A percentile compares a stretch with the other conserved stretches of the same genome.
These are phyloP conservation scores for Mucor velutinosus DNA, from an alignment of 371 early-diverging fungal species.

Conservation along the genomic window DNA sequence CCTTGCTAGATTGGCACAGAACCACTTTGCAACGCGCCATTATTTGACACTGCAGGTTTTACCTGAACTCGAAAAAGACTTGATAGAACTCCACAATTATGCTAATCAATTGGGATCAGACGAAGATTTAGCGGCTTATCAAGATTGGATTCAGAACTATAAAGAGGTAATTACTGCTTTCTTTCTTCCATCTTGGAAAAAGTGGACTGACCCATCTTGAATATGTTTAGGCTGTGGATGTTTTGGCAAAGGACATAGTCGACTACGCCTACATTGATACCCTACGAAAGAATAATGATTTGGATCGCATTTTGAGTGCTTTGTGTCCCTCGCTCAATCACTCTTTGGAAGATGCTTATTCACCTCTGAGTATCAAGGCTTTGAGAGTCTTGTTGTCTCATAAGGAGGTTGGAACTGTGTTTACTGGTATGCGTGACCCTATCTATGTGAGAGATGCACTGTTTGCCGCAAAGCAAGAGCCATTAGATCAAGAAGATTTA, in stretches of 20 bases:
- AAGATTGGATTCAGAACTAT: constrained; percentile 44
- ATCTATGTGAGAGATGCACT: constrained; percentile 66
- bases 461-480: constrained; percentile 28
- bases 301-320: constrained; percentile 63
- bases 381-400: constrained; percentile 54
- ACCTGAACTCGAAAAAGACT: constrained; percentile 63
- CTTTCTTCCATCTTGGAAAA: neutral
- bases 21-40: constrained; percentile 72
- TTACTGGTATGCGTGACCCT: constrained; percentile 71
- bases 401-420: constrained; percentile 62
- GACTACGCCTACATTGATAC: constrained; percentile 60
- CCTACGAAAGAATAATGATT: constrained; percentile 65
- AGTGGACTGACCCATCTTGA: neutral
- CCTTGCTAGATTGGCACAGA: constrained; percentile 60
- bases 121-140: constrained; percentile 20
- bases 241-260: constrained; percentile 44
- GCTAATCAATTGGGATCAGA: constrained; percentile 22
- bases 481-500: constrained; percentile 25
- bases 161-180: constrained; percentile 29
- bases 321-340: constrained; percentile 45
- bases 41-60: constrained; percentile 65
- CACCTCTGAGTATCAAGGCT: constrained; percentile 59
- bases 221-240: neutral
- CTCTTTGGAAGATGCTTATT: constrained; percentile 36
- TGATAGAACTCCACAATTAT: constrained; percentile 42